phyloP scores from a whole-genome alignment of 2,329 filamentous ascomycete species.

The Paraphoma sp. region DNA sequence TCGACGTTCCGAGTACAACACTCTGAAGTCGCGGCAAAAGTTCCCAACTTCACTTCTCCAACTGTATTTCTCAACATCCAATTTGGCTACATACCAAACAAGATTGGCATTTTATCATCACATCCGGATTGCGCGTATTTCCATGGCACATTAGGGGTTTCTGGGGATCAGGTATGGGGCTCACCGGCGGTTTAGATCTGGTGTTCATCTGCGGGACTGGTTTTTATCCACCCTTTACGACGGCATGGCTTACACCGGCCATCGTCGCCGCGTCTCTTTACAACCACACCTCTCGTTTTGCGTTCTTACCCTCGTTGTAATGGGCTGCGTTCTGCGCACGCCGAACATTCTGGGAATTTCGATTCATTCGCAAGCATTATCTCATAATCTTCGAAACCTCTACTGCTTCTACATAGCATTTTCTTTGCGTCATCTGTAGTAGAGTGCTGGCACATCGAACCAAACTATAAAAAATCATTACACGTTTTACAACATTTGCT shows the following conservation, averaged over 20 bases:
- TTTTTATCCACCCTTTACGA: constrained; percentile 33
- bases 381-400: constrained; percentile 28
- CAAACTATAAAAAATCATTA: constrained; percentile 22
- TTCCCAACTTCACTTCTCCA: constrained; percentile 28
- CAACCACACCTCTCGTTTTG: constrained; percentile 25
- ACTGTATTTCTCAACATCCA: constrained; percentile 35
- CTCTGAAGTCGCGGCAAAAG: constrained; percentile 32
- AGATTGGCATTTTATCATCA: constrained; percentile 27
- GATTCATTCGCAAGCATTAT: constrained; percentile 23
- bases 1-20: constrained; percentile 23
- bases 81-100: constrained; percentile 20
- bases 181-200: constrained; percentile 32
- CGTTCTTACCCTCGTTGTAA: constrained; percentile 51
- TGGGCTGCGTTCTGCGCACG: constrained; percentile 24
- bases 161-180: constrained; percentile 22
- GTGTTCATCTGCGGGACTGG: constrained; percentile 30
- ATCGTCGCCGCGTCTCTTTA: constrained; percentile 36
- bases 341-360: constrained; percentile 44
- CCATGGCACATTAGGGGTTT: constrained; percentile 26
- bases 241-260: constrained; percentile 40
- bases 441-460: constrained; percentile 43
- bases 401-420: constrained; percentile 25
- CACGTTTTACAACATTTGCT: constrained; percentile 8
- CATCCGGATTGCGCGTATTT: constrained; percentile 25
- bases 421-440: constrained; percentile 32